Evolutionary conservation across 148 eudicot genomes (phyloP).

Genomic region (Tetragonia tetragonoides): DNA sequence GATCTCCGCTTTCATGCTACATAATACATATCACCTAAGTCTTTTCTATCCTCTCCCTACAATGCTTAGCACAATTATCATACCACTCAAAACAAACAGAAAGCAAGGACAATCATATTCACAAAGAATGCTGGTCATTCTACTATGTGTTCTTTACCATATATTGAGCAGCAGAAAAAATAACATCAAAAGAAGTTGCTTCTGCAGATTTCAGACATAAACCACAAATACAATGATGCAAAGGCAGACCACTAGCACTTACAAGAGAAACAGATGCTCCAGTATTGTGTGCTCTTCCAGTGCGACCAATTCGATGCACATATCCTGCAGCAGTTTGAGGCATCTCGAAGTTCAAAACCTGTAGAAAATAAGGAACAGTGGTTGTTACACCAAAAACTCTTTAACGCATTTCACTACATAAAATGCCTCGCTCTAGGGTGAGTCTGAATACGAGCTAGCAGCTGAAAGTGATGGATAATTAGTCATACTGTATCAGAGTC

Average conservation of each 20-base stretch:
- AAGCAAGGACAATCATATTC: background rate
- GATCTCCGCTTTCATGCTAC: too few relatives aligned
- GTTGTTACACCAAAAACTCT: background rate
- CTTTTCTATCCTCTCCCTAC: too few relatives aligned
- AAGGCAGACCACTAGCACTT: constrained; percentile 22
- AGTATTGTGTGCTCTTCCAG: constrained; percentile 89
- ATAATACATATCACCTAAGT: too few relatives aligned
- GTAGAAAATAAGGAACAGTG: constrained; percentile 8
- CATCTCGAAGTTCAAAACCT: constrained; percentile 96
- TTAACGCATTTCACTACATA: background rate
- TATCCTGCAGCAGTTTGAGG: constrained; percentile 80
- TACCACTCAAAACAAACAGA: background rate
- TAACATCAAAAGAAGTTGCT: background rate
- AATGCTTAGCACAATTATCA: too few relatives aligned
- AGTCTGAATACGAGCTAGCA: background rate
- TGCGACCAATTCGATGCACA: constrained; percentile 94
- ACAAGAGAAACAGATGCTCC: constrained; percentile 97
- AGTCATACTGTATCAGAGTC: background rate
- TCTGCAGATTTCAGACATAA: background rate
- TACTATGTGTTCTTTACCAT: background rate
- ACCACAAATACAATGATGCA: background rate
- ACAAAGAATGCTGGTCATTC: too few relatives aligned
- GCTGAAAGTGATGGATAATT: background rate
- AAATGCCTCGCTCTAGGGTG: background rate
- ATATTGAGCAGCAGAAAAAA: background rate